phyloP scores from a whole-genome alignment of 495 filamentous ascomycete species.

The Apodospora peruviana region DNA sequence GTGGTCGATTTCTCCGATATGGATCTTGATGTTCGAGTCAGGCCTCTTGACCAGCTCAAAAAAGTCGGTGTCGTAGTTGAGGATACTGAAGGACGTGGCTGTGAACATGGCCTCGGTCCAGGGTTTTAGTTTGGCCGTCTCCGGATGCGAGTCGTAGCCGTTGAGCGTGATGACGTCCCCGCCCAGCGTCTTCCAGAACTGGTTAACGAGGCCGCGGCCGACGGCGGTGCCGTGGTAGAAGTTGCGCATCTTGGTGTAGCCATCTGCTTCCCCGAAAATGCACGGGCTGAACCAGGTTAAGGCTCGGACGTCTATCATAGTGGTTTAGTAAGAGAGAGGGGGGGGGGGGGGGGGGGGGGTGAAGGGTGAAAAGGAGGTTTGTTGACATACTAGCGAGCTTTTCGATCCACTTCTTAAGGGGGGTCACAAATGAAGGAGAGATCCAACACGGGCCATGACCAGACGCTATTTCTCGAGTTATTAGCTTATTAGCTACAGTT shows the following conservation, averaged over 20 bases:
- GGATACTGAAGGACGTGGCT: conserved; percentile 51
- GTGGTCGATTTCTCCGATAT: conserved; percentile 52
- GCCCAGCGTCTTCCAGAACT: conserved; percentile 57
- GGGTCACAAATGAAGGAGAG: conserved; percentile 44
- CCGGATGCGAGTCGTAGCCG: conserved; percentile 50
- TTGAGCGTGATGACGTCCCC: conserved; percentile 52
- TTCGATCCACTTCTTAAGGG: conserved; percentile 34
- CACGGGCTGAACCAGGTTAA: conserved; percentile 34
- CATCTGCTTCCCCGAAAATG: conserved; percentile 31
- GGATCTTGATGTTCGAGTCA: conserved; percentile 49
- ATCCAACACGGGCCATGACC: conserved; percentile 70
- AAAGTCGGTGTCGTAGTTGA: conserved; percentile 61
- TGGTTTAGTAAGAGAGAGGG: no score
- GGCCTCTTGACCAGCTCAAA: conserved; percentile 50
- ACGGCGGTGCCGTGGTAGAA: conserved; percentile 61
- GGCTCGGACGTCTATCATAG: conserved; percentile 27
- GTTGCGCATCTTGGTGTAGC: conserved; percentile 25
- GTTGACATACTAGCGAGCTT: conserved; percentile 48
- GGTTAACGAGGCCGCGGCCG: conserved; percentile 58
- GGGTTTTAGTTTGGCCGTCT: conserved; percentile 56
- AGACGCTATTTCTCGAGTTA: conserved; percentile 31
- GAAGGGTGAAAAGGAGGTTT: not conserved
- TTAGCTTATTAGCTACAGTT: not conserved
- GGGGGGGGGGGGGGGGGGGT: no score
- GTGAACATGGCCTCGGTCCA: conserved; percentile 57